Evolutionary conservation across 2,329 filamentous ascomycete species (phyloP).

Genomic region (Periconia sp.): DNA sequence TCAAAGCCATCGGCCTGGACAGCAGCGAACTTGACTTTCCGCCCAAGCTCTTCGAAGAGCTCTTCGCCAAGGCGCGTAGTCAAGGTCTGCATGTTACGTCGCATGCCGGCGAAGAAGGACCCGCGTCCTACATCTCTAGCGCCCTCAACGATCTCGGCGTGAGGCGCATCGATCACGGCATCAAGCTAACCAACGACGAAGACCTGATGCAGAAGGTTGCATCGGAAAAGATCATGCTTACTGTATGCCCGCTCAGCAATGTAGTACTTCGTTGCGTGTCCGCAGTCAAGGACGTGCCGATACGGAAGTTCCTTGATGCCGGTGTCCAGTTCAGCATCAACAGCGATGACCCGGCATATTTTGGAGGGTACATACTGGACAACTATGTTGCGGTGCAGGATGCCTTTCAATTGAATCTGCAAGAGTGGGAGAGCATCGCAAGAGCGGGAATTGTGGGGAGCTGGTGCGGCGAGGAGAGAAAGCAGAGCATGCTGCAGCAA

Average conservation of each 20-base stretch:
- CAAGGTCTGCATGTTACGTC: slow-evolving; percentile 69
- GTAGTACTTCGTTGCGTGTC: slow-evolving; percentile 65
- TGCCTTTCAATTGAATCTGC: slow-evolving; percentile 65
- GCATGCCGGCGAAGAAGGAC: slow-evolving; percentile 79
- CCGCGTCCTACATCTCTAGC: slow-evolving; percentile 67
- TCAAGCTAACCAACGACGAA: slow-evolving; percentile 67
- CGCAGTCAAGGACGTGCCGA: slow-evolving; percentile 62
- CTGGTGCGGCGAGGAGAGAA: slow-evolving; percentile 71
- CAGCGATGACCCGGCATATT: slow-evolving; percentile 61
- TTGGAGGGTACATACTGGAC: slow-evolving; percentile 75
- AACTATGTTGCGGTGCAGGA: slow-evolving; percentile 80
- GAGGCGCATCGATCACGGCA: slow-evolving; percentile 76
- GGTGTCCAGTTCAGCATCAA: slow-evolving; percentile 57
- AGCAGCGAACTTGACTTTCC: slow-evolving; percentile 60
- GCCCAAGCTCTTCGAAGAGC: slow-evolving; percentile 62
- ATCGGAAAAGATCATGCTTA: slow-evolving; percentile 65
- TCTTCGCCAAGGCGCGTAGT: slow-evolving; percentile 63
- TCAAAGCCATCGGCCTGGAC: slow-evolving; percentile 71
- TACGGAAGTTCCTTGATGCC: slow-evolving; percentile 48
- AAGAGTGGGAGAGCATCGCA: slow-evolving; percentile 72
- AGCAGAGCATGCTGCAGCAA: slow-evolving; percentile 59
- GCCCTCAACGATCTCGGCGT: slow-evolving; percentile 68
- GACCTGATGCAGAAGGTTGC: slow-evolving; percentile 65
- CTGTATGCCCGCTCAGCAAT: slow-evolving; percentile 77
- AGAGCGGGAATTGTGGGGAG: slow-evolving; percentile 69